Conservation (phyloP, 169 alveolate species). For the Perkinsus olseni region DNA sequence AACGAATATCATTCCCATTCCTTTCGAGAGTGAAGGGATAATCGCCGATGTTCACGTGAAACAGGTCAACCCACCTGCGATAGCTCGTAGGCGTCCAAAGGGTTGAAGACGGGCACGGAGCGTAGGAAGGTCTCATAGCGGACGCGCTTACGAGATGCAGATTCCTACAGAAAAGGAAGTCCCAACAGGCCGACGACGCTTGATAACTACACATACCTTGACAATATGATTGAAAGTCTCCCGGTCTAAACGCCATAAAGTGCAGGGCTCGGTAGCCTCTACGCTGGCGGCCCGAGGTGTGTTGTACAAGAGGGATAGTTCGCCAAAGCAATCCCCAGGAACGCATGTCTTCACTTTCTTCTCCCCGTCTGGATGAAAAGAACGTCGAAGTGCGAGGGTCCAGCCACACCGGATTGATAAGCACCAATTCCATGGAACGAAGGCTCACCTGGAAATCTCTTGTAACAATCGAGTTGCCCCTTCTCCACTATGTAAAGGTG, state of each 20-base stretch:
- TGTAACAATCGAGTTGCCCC: conserved; percentile 71
- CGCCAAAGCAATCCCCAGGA: conserved; percentile 90
- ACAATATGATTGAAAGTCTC: conserved; percentile 86
- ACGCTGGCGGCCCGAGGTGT: conserved; percentile 88
- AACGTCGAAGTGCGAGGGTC: neutral
- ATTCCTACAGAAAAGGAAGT: conserved; percentile 26
- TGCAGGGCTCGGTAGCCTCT: conserved; percentile 44
- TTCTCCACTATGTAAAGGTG: conserved; percentile 73
- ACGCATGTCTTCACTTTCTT: conserved; percentile 42
- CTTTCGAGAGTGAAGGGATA: too few relatives aligned
- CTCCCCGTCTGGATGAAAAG: conserved; percentile 48
- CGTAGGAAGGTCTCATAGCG: conserved; percentile 60
- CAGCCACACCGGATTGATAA: too few relatives aligned
- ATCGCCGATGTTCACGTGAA: neutral
- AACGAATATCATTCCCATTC: too few relatives aligned
- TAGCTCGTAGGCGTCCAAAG: conserved; percentile 78
- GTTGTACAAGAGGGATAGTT: conserved; percentile 84
- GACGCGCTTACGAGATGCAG: conserved; percentile 39
- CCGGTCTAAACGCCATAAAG: conserved; percentile 74
- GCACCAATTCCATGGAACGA: too few relatives aligned
- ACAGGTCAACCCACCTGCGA: conserved; percentile 29
- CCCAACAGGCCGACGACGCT: neutral
- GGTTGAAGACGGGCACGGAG: conserved; percentile 57
- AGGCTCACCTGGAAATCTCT: conserved; percentile 18
- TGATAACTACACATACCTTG: conserved; percentile 37